phyloP scores from a whole-genome alignment of 768 basidiomycete species.

The Leccinum aurantiacum region DNA sequence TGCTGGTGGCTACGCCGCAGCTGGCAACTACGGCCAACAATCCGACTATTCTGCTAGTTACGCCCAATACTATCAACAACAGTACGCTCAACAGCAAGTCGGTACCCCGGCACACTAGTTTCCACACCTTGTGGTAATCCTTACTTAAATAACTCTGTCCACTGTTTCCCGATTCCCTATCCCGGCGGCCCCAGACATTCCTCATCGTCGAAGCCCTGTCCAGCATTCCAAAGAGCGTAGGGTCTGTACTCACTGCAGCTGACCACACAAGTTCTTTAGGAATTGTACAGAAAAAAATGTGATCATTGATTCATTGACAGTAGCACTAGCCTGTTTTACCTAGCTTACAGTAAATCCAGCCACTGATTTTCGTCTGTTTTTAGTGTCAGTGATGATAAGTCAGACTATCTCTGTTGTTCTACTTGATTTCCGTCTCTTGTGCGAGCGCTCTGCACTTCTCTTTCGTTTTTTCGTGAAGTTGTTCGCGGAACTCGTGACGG shows the following conservation, averaged over 20 bases:
- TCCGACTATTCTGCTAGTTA: constrained; percentile 76
- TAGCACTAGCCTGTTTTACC: constrained; percentile 21
- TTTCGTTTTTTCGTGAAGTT: constrained; percentile 29
- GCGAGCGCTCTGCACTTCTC: constrained; percentile 16
- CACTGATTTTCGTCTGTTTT: constrained; percentile 8
- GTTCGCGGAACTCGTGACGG: neutral
- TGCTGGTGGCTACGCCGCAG: constrained; percentile 29
- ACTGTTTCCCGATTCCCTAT: constrained; percentile 17
- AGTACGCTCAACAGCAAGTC: constrained; percentile 78
- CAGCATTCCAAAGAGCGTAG: constrained; percentile 25
- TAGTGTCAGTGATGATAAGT: neutral
- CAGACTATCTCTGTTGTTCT: constrained; percentile 13
- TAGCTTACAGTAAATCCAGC: constrained; percentile 17
- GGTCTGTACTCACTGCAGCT: constrained; percentile 37
- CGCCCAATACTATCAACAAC: constrained; percentile 85
- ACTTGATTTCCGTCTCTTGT: constrained; percentile 19
- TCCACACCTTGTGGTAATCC: constrained; percentile 26
- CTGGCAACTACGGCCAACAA: constrained; percentile 40
- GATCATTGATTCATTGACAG: constrained; percentile 32
- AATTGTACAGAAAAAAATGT: constrained; percentile 27
- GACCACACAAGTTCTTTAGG: constrained; percentile 35
- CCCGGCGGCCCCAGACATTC: constrained; percentile 15
- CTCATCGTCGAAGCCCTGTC: constrained; percentile 18
- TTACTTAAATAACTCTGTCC: constrained; percentile 20
- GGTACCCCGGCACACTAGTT: constrained; percentile 40